phyloP scores from a whole-genome alignment of 2,329 filamentous ascomycete species.

The Coccinonectria pachysandricola region DNA sequence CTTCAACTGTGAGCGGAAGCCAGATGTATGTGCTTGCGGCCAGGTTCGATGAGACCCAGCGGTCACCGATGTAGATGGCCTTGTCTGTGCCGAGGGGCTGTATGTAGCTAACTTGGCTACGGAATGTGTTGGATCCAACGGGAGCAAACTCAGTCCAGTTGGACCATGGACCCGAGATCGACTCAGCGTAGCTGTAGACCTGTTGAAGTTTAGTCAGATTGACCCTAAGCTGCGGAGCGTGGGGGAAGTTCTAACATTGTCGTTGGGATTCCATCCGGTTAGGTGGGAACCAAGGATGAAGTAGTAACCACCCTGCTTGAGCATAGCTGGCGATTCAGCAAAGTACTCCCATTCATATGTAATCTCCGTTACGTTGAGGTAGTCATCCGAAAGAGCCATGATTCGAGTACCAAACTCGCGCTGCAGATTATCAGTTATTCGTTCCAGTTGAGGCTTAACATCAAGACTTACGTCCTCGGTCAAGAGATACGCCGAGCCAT shows the following conservation, averaged over 20 bases:
- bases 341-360: slow-evolving; percentile 43
- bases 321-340: slow-evolving; percentile 52
- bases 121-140: slow-evolving; percentile 44
- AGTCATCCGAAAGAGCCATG: slow-evolving; percentile 45
- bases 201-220: slow-evolving; percentile 6
- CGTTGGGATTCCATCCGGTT: slow-evolving; percentile 50
- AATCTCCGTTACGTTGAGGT: slow-evolving; percentile 37
- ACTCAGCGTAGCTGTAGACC: slow-evolving; percentile 47
- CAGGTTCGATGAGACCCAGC: slow-evolving; percentile 52
- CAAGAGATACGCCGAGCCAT: slow-evolving; percentile 50
- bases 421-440: slow-evolving; percentile 18
- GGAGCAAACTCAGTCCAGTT: slow-evolving; percentile 49
- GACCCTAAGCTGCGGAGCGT: too few relatives aligned
- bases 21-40: slow-evolving; percentile 53
- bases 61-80: slow-evolving; percentile 56
- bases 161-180: slow-evolving; percentile 50
- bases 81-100: slow-evolving; percentile 30
- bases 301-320: slow-evolving; percentile 50
- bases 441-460: accelerated
- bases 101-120: slow-evolving; percentile 51
- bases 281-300: slow-evolving; percentile 54
- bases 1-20: slow-evolving; percentile 47
- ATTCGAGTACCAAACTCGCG: slow-evolving; percentile 48
- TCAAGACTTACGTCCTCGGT: slow-evolving; percentile 44
- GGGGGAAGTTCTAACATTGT: slow-evolving; percentile 41